A percentile compares a stretch with the other conserved stretches of the same genome.
Evolutionary conservation across 179 eudicot species (phyloP).

Genomic region (Carnegiea gigantea): DNA sequence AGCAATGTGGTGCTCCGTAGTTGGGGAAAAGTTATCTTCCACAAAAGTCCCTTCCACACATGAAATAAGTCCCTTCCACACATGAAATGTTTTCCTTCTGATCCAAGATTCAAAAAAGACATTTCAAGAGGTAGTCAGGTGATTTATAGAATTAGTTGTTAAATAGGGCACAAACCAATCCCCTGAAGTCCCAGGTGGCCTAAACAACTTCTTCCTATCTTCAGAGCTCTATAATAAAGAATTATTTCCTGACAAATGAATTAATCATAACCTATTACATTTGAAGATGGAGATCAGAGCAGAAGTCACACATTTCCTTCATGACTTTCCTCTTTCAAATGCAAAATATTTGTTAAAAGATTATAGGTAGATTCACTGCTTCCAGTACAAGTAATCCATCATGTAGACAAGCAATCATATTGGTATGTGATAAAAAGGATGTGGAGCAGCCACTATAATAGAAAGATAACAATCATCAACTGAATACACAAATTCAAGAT

Average conservation of each 20-base stretch:
- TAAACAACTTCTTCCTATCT: too few species aligned
- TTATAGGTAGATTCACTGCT: not conserved
- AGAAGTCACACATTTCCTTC: not conserved
- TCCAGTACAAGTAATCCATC: not conserved
- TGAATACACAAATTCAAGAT: not conserved
- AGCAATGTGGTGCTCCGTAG: not conserved
- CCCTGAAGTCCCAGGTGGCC: too few species aligned
- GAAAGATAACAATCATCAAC: not conserved
- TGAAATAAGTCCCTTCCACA: too few species aligned
- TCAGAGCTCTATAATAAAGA: too few species aligned
- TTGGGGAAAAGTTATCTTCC: too few species aligned
- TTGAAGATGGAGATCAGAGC: not conserved
- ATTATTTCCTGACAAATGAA: not conserved
- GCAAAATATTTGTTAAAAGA: not conserved
- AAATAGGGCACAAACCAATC: too few species aligned
- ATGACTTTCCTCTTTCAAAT: too few species aligned
- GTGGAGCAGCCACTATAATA: not conserved
- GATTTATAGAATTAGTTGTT: too few species aligned
- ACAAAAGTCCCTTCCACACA: too few species aligned
- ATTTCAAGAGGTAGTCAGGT: not conserved
- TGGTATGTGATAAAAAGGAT: not conserved
- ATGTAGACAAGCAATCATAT: not conserved
- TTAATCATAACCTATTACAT: not conserved
- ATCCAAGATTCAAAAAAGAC: not conserved
- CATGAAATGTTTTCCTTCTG: not conserved